phyloP scores from a whole-genome alignment of 768 basidiomycete species.

The Naganishia randhawae region DNA sequence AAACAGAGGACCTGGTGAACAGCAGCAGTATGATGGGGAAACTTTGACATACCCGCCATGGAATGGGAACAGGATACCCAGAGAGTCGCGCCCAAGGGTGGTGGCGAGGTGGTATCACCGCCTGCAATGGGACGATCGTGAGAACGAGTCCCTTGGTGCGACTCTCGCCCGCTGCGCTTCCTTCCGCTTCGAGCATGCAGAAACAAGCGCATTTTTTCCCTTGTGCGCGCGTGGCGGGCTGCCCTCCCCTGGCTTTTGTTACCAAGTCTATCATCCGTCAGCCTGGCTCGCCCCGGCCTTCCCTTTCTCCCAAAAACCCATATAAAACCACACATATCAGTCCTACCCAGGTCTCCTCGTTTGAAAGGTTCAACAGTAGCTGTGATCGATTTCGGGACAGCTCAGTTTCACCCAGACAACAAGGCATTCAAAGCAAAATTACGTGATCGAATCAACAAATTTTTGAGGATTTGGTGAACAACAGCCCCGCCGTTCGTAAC shows the following conservation, averaged over 20 bases:
- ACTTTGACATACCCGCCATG: too few species aligned
- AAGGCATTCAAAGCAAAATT: conserved; percentile 10
- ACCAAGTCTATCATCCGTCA: conserved; percentile 10
- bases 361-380: conserved; percentile 25
- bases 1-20: too few species aligned
- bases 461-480: conserved; percentile 23
- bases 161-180: conserved; percentile 11
- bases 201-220: conserved; percentile 9
- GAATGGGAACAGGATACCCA: too few species aligned
- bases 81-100: too few species aligned
- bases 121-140: not conserved
- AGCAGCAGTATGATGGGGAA: too few species aligned
- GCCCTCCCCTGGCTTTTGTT: not conserved
- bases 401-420: conserved; percentile 24
- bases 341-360: conserved; percentile 6
- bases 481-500: conserved; percentile 24
- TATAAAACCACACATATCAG: conserved; percentile 15
- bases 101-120: too few species aligned
- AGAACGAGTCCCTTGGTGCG: not conserved
- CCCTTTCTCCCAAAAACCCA: conserved; percentile 22
- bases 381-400: conserved; percentile 8
- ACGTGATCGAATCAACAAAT: conserved; percentile 22
- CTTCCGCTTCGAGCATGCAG: not conserved
- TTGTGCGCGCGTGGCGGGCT: not conserved
- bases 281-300: not conserved